Percentiles rank a stretch among this genome's conserved stretches.
These are phyloP conservation scores for Deinandra increscens DNA, from an alignment of 129 eudicot species.

Conservation along the genomic window DNA sequence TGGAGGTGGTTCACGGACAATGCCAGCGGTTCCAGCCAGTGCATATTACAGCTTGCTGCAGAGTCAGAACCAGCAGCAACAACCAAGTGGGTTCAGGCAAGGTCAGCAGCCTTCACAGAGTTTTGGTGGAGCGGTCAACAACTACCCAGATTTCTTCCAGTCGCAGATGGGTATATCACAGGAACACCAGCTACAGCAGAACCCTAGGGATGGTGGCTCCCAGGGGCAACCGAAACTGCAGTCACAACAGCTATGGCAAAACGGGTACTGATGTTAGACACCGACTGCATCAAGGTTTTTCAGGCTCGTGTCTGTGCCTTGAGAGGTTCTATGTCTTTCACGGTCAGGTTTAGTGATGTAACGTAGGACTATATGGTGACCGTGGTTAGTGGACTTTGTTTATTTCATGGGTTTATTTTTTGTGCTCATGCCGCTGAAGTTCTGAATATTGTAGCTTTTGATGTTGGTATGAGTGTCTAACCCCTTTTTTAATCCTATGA, in stretches of 20 bases:
- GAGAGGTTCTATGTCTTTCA: conserved; percentile 51
- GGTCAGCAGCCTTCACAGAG: conserved; percentile 60
- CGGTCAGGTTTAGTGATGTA: conserved; percentile 42
- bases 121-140: conserved; percentile 46
- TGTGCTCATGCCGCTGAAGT: conserved; percentile 15
- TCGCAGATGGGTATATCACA: conserved; percentile 62
- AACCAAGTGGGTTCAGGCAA: conserved; percentile 71
- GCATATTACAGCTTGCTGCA: conserved; percentile 76
- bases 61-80: conserved; percentile 72
- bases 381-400: conserved; percentile 31
- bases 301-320: conserved; percentile 54
- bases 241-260: conserved; percentile 87
- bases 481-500: conserved; percentile 18
- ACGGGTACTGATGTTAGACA: conserved; percentile 55
- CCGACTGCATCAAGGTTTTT: conserved; percentile 37
- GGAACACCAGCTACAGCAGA: conserved; percentile 70
- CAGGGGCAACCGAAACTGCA: conserved; percentile 81
- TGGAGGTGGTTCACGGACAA: conserved; percentile 79
- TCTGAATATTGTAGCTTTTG: conserved; percentile 10
- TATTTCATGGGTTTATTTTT: conserved; percentile 17
- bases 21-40: conserved; percentile 70
- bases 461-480: conserved; percentile 23
- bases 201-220: conserved; percentile 66
- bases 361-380: conserved; percentile 41
- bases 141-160: conserved; percentile 77